Evolutionary conservation across 2,329 filamentous ascomycete genomes (phyloP), one percentile per base, ranked within the genome.

Genomic region (Tolypocladium paradoxum): DNA sequence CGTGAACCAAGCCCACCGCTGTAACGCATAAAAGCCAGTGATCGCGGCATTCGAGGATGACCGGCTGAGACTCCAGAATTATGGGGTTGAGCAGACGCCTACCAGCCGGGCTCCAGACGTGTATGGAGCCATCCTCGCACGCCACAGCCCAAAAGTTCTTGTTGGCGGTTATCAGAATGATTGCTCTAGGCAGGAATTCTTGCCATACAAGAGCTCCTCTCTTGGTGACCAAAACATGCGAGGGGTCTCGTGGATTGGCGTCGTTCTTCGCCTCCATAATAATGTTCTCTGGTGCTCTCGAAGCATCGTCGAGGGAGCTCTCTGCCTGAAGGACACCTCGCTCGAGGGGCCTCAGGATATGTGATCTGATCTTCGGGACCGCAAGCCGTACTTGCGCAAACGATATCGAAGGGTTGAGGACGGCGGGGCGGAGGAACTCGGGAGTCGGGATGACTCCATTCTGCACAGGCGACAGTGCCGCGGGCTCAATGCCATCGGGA

Each of bases 231-330:
- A 83, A 88, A 43, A 99, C 82, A 35, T 89, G 84, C 5, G 90
- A 88, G 1, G 93, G 93, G 55, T 97, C 92, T 56, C 87, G 82
- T 45, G 74, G 85, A 73, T 74, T 85, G 65, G 78, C 74, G 2
- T 91, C 88, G 64, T 99, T 99, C 56, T 85, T 86, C 31, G 90
- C 92, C 73, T 99, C 93, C 53, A 99, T 78, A 24, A 96, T 82
- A 50, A 89, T 75, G 57, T 89, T 88, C 54, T 87, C 85, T 1
- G 81, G 75, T 0, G 78, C 68, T 63, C 84, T 83, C 1, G 78
- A 73, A 11, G 85, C 83, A 20, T 85, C 82, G 37, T 87, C 83
- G 0, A 73, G 60, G 2, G 73, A 77, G 43, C 70, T 73, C 27
- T 84, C 76, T 1, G 70, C 71, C 36, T 75, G 74, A 12, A 85